Conservation (phyloP, 352 stramenopile species). For the Phytophthora macrochlamydospora region DNA sequence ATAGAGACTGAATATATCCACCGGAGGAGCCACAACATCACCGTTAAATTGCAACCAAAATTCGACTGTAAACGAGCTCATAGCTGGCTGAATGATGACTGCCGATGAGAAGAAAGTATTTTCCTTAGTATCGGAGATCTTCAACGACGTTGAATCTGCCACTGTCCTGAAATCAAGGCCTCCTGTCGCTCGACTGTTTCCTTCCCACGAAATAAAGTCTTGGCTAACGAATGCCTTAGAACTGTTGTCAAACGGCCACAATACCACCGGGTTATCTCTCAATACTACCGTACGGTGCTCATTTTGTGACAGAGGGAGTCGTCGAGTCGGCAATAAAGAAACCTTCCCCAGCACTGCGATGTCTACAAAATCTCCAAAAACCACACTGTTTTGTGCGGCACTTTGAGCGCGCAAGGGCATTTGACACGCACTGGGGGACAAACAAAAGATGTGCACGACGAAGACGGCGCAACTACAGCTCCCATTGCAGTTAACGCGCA, state of each 20-base stretch:
- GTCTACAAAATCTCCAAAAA: slow-evolving; percentile 62
- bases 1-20: slow-evolving; percentile 8
- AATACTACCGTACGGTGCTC: slow-evolving; percentile 59
- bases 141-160: slow-evolving; percentile 23
- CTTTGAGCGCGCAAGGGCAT: slow-evolving; percentile 5
- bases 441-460: slow-evolving; percentile 21
- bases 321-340: slow-evolving; percentile 38
- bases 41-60: slow-evolving; percentile 50
- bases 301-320: slow-evolving; percentile 53
- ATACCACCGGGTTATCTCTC: slow-evolving; percentile 60
- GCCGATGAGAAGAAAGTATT: slow-evolving; percentile 60
- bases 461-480: slow-evolving; percentile 15
- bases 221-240: slow-evolving; percentile 29
- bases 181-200: slow-evolving; percentile 10
- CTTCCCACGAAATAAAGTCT: slow-evolving; percentile 3
- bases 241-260: slow-evolving; percentile 64
- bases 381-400: slow-evolving; percentile 26
- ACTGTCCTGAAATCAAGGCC: slow-evolving; percentile 14
- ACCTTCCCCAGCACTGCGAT: slow-evolving; percentile 49
- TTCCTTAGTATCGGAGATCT: slow-evolving; percentile 51
- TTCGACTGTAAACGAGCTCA: slow-evolving; percentile 69
- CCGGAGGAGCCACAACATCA: slow-evolving; percentile 8
- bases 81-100: slow-evolving; percentile 45
- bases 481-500: slow-evolving; percentile 41
- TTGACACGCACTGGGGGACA: slow-evolving; percentile 45